These are phyloP conservation scores for Cytospora piceicola DNA, from an alignment of 2,329 filamentous ascomycete genomes.

Conservation along the genomic window DNA sequence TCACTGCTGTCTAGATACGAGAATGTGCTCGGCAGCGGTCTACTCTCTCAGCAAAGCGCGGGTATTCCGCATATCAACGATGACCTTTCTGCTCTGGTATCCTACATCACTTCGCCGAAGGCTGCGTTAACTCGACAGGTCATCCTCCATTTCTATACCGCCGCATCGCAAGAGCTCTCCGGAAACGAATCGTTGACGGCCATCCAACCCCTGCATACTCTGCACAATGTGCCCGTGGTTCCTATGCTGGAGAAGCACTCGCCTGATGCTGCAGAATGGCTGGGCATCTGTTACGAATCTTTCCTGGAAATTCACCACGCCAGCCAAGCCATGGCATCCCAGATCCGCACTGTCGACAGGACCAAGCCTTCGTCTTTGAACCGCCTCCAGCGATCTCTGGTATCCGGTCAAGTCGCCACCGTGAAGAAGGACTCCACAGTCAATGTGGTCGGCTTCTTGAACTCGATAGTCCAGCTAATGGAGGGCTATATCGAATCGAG, in stretches of 20 bases:
- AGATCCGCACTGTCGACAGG: constrained; percentile 48
- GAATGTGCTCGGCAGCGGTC: constrained; percentile 5
- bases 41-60: constrained; percentile 21
- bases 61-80: constrained; percentile 11
- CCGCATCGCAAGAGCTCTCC: constrained; percentile 31
- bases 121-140: constrained; percentile 40
- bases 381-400: constrained; percentile 63
- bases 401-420: constrained; percentile 57
- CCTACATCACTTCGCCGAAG: constrained; percentile 39
- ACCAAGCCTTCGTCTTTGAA: constrained; percentile 59
- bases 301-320: constrained; percentile 50
- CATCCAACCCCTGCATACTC: constrained; percentile 59
- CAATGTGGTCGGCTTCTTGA: constrained; percentile 56
- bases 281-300: constrained; percentile 57
- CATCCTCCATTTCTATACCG: constrained; percentile 39
- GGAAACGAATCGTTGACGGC: constrained; percentile 12
- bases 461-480: constrained; percentile 46
- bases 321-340: constrained; percentile 46
- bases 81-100: constrained; percentile 30
- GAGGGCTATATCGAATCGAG: constrained; percentile 47
- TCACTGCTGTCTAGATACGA: constrained; percentile 23
- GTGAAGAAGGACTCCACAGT: constrained; percentile 66
- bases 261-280: constrained; percentile 50
- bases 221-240: constrained; percentile 61
- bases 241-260: constrained; percentile 46